phyloP scores from a whole-genome alignment of 2,329 filamentous ascomycete species.

The Neonectria faginata region DNA sequence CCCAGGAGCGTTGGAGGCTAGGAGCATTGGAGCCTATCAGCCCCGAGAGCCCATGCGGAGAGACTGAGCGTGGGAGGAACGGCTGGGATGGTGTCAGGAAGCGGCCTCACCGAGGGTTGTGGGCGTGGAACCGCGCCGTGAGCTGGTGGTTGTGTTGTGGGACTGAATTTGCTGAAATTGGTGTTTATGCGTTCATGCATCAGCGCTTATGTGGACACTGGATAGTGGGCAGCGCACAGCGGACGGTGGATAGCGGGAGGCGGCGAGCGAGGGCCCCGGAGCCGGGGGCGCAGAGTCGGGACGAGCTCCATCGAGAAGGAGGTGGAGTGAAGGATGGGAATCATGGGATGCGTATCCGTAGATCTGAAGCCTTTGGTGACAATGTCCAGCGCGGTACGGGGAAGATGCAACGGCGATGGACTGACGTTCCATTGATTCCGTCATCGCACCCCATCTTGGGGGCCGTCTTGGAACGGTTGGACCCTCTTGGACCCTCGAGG shows the following conservation, averaged over 20 bases:
- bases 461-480: background rate
- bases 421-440: conserved; percentile 25
- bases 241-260: conserved; percentile 3
- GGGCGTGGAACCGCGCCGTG: conserved; percentile 47
- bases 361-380: conserved; percentile 13
- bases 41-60: background rate
- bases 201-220: conserved; percentile 9
- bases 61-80: background rate
- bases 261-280: background rate
- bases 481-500: conserved; percentile 6
- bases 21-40: background rate
- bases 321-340: conserved; percentile 1
- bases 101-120: conserved; percentile 48
- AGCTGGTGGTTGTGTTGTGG: conserved; percentile 35
- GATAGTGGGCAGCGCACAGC: background rate
- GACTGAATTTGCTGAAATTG: conserved; percentile 45
- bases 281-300: background rate
- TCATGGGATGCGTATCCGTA: background rate
- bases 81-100: conserved; percentile 31
- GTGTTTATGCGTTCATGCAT: conserved; percentile 48
- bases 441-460: conserved; percentile 17
- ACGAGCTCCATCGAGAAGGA: conserved; percentile 1
- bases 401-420: conserved; percentile 2
- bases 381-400: background rate
- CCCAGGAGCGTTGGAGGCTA: background rate